Evolutionary conservation across 2,329 filamentous ascomycete genomes (phyloP).

Genomic region (Microsporum canis): DNA sequence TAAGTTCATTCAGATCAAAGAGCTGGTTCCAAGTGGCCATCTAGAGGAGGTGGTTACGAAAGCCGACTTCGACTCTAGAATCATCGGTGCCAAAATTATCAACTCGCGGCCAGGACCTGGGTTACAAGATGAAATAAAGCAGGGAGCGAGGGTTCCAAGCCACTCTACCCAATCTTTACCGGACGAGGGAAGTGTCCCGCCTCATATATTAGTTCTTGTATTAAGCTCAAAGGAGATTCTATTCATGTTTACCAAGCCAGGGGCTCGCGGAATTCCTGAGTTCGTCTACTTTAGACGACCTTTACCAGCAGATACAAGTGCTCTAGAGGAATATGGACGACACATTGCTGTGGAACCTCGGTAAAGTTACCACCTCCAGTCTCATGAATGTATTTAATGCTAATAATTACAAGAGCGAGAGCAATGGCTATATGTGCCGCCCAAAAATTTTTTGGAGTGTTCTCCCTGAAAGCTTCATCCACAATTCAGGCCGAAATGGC

Average conservation of each 20-base stretch:
- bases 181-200: conserved; percentile 42
- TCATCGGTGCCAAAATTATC: conserved; percentile 67
- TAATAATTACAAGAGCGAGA: conserved; percentile 33
- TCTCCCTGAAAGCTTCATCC: conserved; percentile 52
- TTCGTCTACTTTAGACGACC: conserved; percentile 53
- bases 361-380: conserved; percentile 33
- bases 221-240: conserved; percentile 62
- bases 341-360: conserved; percentile 68
- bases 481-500: conserved; percentile 43
- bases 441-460: conserved; percentile 60
- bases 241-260: conserved; percentile 57
- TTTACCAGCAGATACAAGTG: conserved; percentile 45
- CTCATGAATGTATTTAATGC: not conserved
- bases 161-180: not conserved
- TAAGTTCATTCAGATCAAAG: conserved; percentile 67
- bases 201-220: conserved; percentile 69
- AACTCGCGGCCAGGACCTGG: conserved; percentile 42
- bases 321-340: conserved; percentile 48
- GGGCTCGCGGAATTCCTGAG: conserved; percentile 36
- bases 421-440: conserved; percentile 57
- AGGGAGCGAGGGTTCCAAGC: conserved; percentile 11
- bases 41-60: conserved; percentile 68
- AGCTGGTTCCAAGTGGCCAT: conserved; percentile 56
- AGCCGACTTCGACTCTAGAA: conserved; percentile 64
- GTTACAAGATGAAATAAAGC: conserved; percentile 24